Conservation (phyloP, 768 basidiomycete genomes). For the Podaxis sp. region DNA sequence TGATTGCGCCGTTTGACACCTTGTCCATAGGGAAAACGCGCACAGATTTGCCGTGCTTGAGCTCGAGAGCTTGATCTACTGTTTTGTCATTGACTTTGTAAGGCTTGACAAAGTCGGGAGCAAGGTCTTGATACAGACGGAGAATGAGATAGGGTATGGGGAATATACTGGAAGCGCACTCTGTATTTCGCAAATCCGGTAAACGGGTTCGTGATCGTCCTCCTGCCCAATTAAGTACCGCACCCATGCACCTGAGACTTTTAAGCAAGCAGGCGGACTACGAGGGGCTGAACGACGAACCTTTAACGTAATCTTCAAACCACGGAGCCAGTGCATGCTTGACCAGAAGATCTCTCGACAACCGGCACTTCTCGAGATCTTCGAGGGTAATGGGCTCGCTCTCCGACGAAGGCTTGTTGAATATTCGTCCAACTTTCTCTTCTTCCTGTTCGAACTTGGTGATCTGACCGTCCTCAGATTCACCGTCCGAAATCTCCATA, state of each 20-base stretch:
- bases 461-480: conserved; percentile 82
- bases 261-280: conserved; percentile 11
- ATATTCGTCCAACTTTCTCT: conserved; percentile 54
- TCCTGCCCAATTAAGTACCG: conserved; percentile 77
- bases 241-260: conserved; percentile 84
- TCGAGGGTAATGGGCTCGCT: conserved; percentile 51
- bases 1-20: conserved; percentile 74
- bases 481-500: conserved; percentile 84
- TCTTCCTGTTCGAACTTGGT: conserved; percentile 73
- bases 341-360: conserved; percentile 71
- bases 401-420: conserved; percentile 25
- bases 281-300: conserved; percentile 36
- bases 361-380: conserved; percentile 58
- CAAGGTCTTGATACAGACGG: conserved; percentile 37
- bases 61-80: conserved; percentile 66
- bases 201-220: conserved; percentile 45
- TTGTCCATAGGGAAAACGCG: conserved; percentile 76
- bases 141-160: conserved; percentile 10
- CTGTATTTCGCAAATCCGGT: conserved; percentile 78
- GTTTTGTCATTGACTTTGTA: conserved; percentile 69
- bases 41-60: conserved; percentile 72
- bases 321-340: conserved; percentile 74
- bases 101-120: conserved; percentile 51
- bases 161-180: conserved; percentile 45
- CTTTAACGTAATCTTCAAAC: conserved; percentile 83